These are phyloP conservation scores for Trichoderma koningii DNA, from an alignment of 2,329 filamentous ascomycete genomes.

Conservation along the genomic window DNA sequence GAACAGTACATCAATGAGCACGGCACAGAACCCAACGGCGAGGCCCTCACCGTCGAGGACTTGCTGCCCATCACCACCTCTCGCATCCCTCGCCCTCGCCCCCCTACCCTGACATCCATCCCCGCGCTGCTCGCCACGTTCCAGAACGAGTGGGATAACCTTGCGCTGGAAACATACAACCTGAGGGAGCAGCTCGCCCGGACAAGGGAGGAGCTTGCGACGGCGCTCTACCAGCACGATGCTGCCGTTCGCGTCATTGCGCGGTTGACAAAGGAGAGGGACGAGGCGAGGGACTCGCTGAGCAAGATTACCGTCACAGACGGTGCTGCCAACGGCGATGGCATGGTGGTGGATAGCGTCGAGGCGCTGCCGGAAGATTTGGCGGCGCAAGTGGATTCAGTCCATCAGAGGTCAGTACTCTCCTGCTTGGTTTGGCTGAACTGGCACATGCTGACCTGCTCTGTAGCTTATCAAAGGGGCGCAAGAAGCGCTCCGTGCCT, in stretches of 20 bases:
- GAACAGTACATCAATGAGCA: constrained; percentile 93
- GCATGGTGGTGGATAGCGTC: constrained; percentile 84
- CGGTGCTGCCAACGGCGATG: constrained; percentile 65
- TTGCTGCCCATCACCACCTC: constrained; percentile 84
- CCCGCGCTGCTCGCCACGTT: constrained; percentile 91
- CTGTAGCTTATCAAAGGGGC: constrained; percentile 77
- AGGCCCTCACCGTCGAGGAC: constrained; percentile 80
- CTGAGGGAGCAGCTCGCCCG: constrained; percentile 86
- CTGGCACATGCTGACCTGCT: constrained; percentile 27
- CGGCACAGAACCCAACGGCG: constrained; percentile 87
- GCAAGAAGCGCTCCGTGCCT: constrained; percentile 85
- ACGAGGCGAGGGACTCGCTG: constrained; percentile 87
- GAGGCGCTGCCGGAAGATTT: constrained; percentile 74
- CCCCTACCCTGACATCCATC: constrained; percentile 92
- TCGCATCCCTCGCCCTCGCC: constrained; percentile 81
- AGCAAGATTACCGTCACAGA: constrained; percentile 77
- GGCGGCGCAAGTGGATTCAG: constrained; percentile 72
- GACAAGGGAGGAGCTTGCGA: constrained; percentile 89
- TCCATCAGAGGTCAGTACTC: constrained; percentile 68
- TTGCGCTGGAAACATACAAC: constrained; percentile 89
- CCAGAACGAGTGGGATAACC: constrained; percentile 97
- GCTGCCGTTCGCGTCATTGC: constrained; percentile 95
- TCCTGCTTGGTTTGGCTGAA: neutral
- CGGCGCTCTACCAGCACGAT: constrained; percentile 94
- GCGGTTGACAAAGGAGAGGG: constrained; percentile 83